Evolutionary conservation across 2,329 filamentous ascomycete genomes (phyloP).

Genomic region (Cladobotryum protrusum): DNA sequence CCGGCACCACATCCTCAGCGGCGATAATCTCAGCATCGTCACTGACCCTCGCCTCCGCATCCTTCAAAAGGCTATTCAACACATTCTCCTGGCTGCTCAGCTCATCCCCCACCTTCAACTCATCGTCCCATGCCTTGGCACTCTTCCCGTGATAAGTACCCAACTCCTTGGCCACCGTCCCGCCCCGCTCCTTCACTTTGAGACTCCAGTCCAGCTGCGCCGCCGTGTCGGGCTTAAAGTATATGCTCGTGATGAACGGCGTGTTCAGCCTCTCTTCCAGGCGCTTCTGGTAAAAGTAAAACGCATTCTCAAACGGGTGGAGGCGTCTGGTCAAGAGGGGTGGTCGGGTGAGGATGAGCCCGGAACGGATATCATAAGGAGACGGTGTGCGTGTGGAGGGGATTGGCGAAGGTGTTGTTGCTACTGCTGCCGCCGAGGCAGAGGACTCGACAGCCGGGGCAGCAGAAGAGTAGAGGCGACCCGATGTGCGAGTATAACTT

Average conservation of each 20-base stretch:
- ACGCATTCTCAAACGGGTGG: constrained; percentile 84
- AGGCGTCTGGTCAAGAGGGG: constrained; percentile 80
- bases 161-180: constrained; percentile 75
- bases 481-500: constrained; percentile 20
- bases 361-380: constrained; percentile 49
- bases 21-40: constrained; percentile 55
- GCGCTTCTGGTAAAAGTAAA: constrained; percentile 94
- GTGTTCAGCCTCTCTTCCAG: constrained; percentile 87
- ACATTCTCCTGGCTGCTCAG: constrained; percentile 59
- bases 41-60: constrained; percentile 61
- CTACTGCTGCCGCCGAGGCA: constrained; percentile 7
- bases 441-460: constrained; percentile 16
- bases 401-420: constrained; percentile 11
- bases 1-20: constrained; percentile 54
- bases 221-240: constrained; percentile 87
- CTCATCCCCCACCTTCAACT: constrained; percentile 68
- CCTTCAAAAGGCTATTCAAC: constrained; percentile 63
- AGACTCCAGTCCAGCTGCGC: constrained; percentile 83
- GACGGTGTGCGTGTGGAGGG: constrained; percentile 14
- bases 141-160: constrained; percentile 72
- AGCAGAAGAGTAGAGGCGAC: constrained; percentile 32
- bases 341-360: constrained; percentile 80
- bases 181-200: constrained; percentile 67
- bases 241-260: constrained; percentile 86
- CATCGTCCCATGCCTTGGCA: constrained; percentile 80